Evolutionary conservation across 768 basidiomycete genomes (phyloP), one percentile per base, ranked within the genome.

Genomic region (Neoboletus brunneissimus): DNA sequence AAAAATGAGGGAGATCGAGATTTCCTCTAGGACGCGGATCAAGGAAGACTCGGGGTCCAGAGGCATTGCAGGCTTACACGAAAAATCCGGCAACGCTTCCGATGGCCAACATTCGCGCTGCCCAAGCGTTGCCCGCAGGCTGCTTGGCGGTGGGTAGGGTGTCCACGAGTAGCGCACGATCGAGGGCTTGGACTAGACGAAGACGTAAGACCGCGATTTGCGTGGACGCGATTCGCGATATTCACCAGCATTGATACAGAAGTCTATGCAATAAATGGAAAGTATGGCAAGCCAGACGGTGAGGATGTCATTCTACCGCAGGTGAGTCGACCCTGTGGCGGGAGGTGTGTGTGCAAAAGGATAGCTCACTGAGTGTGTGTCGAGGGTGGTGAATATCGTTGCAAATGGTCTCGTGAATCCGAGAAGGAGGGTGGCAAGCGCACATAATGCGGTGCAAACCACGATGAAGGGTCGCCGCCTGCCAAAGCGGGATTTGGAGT

Each of bases 101-200:
- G 27, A 94, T 65, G 1, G 91, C 91, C 44, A 89, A 75, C 92
- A 97, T 95, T n/a, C 89, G 77, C 0, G 91, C 92, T 0, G 93
- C 95, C 95, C 95, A 98, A 0, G 95, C 95, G 67, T 95, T 97
- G 1, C 90, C 94, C 10, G 81, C 76, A 7, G 94, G 85, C 69
- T 98, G 95, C 25, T 83, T 77, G 1, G 80, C 68, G 0, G 88
- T 75, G 0, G 93, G 87, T 5, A 96, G 71, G 0, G 82, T 89
- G 67, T 98, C 95, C 0, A 98, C 91, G 9, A 98, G 76, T 11
- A 97, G 80, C 0, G 94, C 91, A 47, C 95, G 89, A 69, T 97
- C 93, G 20, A 93, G 84, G 0, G 94, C 91, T 77, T 89, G 89
- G 3, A 95, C 93, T 88, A 38, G 62, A 53, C 45, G 11, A 51